Evolutionary conservation across 371 early-diverging fungal species (phyloP), one percentile per base, ranked within the genome.

Genomic region (Mortierella sp.): DNA sequence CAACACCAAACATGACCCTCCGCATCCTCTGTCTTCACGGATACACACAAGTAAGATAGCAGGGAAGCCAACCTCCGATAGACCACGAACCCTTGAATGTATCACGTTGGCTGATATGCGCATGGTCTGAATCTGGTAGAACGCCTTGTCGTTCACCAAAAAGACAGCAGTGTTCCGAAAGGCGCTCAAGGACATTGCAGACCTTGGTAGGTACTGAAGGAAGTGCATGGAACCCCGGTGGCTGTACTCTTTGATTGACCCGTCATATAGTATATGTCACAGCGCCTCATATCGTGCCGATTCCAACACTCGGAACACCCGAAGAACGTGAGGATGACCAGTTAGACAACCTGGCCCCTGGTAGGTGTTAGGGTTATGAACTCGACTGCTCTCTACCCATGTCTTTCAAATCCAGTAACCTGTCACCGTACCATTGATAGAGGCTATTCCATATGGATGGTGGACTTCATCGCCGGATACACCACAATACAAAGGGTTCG

Each of bases 1-100:
- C 34, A 34, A 34, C 4, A 34, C 13, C 27, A 23, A 47, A 23
- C 16, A 42, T 59, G 64, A 57, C 54, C 6, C 57, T 58, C 50
- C 65, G 87, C 50, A 88, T 93, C 39, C 85, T 93, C 23, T 91
- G 91, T 57, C 83, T 93, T 34, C 93, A 93, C 76, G 93, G 93
- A 27, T 90, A 89, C 82, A 84, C 87, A 21, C 93, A 67, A 51
- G 67, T 60, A 46, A 18, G 30, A 10, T 47, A 24, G 28, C 30
- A 13, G 16, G 31, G 14, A 18, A 28, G 28, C 51, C 9, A n/a
- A 16, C 1, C 23, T 27, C 12, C 23, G 21, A 28, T 31, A 18
- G 10, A 34, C 34, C 4, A 34, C 10, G 34, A 34, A 4, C 34
- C 4, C 34, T 10, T 34, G 34, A 34, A 34, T 7, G 7, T 34